These are phyloP conservation scores for Escovopsis weberi DNA, from an alignment of 2,329 filamentous ascomycete species.

Conservation along the genomic window DNA sequence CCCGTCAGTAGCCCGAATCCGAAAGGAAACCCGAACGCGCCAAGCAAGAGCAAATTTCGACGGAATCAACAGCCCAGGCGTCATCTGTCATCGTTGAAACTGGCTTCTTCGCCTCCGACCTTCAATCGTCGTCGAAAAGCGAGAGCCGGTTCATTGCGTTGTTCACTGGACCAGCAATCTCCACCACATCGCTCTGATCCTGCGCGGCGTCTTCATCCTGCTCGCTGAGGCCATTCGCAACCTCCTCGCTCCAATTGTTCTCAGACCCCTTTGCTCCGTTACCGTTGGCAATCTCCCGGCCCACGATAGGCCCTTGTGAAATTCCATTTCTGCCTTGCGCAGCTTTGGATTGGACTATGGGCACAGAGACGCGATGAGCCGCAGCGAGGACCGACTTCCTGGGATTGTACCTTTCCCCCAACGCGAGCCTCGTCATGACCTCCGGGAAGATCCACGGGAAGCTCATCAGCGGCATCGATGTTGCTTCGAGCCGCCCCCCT, in stretches of 20 bases:
- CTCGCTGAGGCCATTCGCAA: background rate
- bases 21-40: no score
- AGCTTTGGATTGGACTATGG: background rate
- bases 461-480: constrained; percentile 66
- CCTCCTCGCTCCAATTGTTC: background rate
- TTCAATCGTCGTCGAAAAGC: background rate
- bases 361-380: constrained; percentile 3
- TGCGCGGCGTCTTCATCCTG: background rate
- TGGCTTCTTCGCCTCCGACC: no score
- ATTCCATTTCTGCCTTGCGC: background rate
- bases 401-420: constrained; percentile 12
- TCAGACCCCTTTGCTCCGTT: no score
- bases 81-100: no score
- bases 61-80: no score
- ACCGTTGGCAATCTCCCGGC: no score
- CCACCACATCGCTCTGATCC: background rate
- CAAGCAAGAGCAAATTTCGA: no score
- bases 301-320: no score
- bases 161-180: background rate
- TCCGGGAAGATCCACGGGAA: constrained; percentile 85
- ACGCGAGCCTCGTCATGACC: constrained; percentile 28
- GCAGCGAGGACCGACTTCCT: constrained; percentile 8
- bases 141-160: background rate
- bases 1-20: no score
- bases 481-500: constrained; percentile 15